A percentile compares a stretch with the other conserved stretches of the same genome.
Evolutionary conservation across 2,329 filamentous ascomycete species (phyloP).

Genomic region (Didymella sp.): DNA sequence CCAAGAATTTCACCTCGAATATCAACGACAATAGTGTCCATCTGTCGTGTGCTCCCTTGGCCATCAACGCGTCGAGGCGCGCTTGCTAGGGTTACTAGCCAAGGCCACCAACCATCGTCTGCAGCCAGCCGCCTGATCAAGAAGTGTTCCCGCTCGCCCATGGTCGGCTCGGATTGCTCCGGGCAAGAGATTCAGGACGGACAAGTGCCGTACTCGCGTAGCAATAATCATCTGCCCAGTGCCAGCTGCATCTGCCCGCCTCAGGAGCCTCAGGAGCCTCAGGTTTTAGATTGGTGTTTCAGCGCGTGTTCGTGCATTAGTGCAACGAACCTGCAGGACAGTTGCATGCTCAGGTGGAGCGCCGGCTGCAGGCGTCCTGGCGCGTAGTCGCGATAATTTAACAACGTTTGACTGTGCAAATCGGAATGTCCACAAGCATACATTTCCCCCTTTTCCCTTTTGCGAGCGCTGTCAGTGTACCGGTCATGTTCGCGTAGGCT

Average conservation of each 20-base stretch:
- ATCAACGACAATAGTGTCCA: neutral
- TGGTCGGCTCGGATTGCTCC: slow-evolving; percentile 12
- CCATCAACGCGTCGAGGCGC: slow-evolving; percentile 10
- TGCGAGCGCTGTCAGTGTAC: slow-evolving; percentile 12
- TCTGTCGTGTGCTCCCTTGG: slow-evolving; percentile 1
- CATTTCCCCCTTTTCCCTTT: slow-evolving; percentile 20
- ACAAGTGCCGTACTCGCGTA: slow-evolving; percentile 16
- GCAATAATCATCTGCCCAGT: slow-evolving; percentile 5
- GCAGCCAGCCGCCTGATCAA: slow-evolving; percentile 13
- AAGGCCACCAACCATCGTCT: slow-evolving; percentile 2
- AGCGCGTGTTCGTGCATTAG: slow-evolving; percentile 15
- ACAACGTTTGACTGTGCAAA: slow-evolving; percentile 12
- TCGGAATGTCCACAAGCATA: slow-evolving; percentile 3
- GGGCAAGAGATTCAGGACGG: neutral
- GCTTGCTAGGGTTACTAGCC: slow-evolving; percentile 6
- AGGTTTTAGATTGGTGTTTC: slow-evolving; percentile 17
- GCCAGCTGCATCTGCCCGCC: slow-evolving; percentile 5
- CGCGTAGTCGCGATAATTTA: slow-evolving; percentile 11
- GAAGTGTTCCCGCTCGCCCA: slow-evolving; percentile 13
- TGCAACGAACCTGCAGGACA: slow-evolving; percentile 14
- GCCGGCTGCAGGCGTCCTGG: slow-evolving; percentile 14
- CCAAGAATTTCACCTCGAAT: neutral
- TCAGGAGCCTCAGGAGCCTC: slow-evolving; percentile 15
- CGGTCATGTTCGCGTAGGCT: slow-evolving; percentile 3
- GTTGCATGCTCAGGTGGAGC: slow-evolving; percentile 3